These are phyloP conservation scores for Umbelopsis sp. DNA, from an alignment of 192 early-diverging fungal species.

Conservation along the genomic window DNA sequence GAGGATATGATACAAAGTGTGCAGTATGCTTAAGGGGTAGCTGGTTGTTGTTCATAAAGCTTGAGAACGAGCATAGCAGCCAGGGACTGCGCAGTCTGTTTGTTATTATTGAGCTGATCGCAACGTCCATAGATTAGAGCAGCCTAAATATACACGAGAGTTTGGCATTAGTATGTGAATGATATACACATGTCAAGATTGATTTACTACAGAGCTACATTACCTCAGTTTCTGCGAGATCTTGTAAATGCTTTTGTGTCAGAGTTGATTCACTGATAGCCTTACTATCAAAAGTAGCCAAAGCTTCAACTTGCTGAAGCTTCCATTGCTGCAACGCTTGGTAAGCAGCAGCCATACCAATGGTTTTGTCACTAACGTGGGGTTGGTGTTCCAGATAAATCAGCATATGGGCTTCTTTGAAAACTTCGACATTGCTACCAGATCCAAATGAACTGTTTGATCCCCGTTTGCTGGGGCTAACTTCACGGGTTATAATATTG, in stretches of 20 bases:
- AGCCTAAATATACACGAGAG: not conserved
- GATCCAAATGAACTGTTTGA: constrained; percentile 6
- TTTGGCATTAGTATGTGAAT: too few species aligned
- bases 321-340: constrained; percentile 36
- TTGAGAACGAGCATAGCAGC: constrained; percentile 26
- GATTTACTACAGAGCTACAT: not conserved
- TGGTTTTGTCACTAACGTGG: constrained; percentile 34
- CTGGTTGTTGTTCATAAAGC: constrained; percentile 30
- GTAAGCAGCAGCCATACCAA: constrained; percentile 40
- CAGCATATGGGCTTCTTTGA: constrained; percentile 29
- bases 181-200: too few species aligned
- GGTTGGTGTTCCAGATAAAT: constrained; percentile 26
- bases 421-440: constrained; percentile 19
- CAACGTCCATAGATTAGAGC: not conserved
- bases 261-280: not conserved
- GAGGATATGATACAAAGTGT: not conserved
- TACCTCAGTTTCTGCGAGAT: not conserved
- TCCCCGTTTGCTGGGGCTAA: constrained; percentile 6
- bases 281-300: constrained; percentile 4
- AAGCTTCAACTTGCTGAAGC: constrained; percentile 2
- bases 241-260: constrained; percentile 2
- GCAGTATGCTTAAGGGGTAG: constrained; percentile 16
- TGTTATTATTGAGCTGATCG: constrained; percentile 24
- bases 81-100: constrained; percentile 19
- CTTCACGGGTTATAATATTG: not conserved